Conservation (phyloP, 371 early-diverging fungal genomes). For the Mortierella sp. region DNA sequence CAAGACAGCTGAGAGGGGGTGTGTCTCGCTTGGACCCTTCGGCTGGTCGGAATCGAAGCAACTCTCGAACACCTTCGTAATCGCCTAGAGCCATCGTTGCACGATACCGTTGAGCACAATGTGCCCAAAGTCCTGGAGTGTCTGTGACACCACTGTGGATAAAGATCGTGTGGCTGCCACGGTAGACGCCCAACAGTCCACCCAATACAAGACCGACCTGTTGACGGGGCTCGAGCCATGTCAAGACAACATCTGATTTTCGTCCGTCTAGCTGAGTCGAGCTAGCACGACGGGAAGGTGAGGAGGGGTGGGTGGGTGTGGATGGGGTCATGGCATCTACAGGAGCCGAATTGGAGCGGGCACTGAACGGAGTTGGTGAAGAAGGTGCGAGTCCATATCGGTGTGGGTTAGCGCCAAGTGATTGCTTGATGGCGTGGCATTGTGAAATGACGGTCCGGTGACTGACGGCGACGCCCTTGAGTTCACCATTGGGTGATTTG, state of each 20-base stretch:
- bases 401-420: conserved; percentile 41
- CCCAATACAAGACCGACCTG: conserved; percentile 82
- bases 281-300: conserved; percentile 36
- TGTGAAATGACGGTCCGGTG: conserved; percentile 83
- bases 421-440: conserved; percentile 60
- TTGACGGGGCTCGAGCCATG: conserved; percentile 84
- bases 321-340: conserved; percentile 26
- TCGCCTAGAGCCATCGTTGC: conserved; percentile 78
- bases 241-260: conserved; percentile 63
- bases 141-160: conserved; percentile 71
- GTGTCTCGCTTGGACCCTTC: conserved; percentile 67
- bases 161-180: conserved; percentile 76
- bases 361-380: conserved; percentile 17
- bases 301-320: conserved; percentile 31
- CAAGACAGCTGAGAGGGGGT: conserved; percentile 71
- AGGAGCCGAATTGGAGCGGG: conserved; percentile 20
- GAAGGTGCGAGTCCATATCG: conserved; percentile 12
- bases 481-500: conserved; percentile 83
- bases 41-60: conserved; percentile 59
- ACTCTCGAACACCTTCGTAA: conserved; percentile 72
- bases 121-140: conserved; percentile 75
- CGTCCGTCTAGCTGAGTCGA: conserved; percentile 18
- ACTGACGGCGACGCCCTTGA: conserved; percentile 85
- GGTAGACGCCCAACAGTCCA: conserved; percentile 74
- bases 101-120: conserved; percentile 67